Base-by-base conservation (phyloP, 2,329 filamentous ascomycete genomes). In the Botrytis pseudocinerea region DNA sequence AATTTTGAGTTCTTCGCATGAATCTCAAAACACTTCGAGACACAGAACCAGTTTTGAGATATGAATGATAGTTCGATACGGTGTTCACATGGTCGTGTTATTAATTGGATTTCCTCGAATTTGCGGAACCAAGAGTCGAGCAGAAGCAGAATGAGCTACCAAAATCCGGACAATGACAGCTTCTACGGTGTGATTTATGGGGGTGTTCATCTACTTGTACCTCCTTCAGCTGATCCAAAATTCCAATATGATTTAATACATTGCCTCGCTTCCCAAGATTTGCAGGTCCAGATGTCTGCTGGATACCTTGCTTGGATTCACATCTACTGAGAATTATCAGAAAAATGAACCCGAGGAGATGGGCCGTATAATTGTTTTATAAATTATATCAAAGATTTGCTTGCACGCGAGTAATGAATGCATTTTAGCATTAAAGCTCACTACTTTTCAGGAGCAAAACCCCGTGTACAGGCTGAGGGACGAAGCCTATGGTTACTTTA, bases 81-180 rank as follows among this genome's bases (percentile, higher is more conserved):
- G 28, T 32, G 22, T 22, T 18, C 6, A 60, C 6, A 20, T 2
- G 54, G 14, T 60, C 4, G 28, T 25, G 2, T 6, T 51, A 3
- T 60, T 14, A 4, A 60, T 60, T 35, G 3, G 18, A 12, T 5
- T 60, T 22, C 32, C 32, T 22, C 32, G 9, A 25, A 22, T 0
- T 5, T 25, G 10, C n/a, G 28, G 9, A 35, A 38, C 6, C 22
- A 35, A 60, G 20, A 7, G 22, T 7, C 28, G 9, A 60, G 12
- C 10, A 60, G 57, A 57, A 32, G 16, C 7, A 28, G n/a, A 20
- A 32, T 57, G 6, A 1, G 16, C 6, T 57, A 32, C 9, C 5
- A 20, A 18, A 18, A 32, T 32, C n/a, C 2, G 6, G 16, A 20
- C 2, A 0, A 20, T 28, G 3, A 32, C 1, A 28, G 7, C 8